Percentiles rank a stretch among this genome's conserved stretches.
phyloP scores from a whole-genome alignment of 1,284 basidiomycete genomes.

The Sanguinoderma infundibulare region DNA sequence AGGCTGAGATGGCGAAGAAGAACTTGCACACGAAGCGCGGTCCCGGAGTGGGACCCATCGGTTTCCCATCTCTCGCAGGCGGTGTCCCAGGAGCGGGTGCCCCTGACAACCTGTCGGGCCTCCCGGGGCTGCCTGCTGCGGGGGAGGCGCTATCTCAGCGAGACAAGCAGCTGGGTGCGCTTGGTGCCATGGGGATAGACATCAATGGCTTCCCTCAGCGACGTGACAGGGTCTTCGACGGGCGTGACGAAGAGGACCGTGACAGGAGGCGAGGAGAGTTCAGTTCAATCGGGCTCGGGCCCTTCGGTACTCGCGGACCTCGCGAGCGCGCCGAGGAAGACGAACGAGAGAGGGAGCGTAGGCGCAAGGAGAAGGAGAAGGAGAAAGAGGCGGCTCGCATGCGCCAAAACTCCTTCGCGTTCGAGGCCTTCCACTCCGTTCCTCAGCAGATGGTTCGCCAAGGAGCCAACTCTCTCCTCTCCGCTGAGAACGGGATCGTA shows the following conservation, averaged over 20 bases:
- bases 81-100: conserved; percentile 38
- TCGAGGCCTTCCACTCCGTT: conserved; percentile 78
- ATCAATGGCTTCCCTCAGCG: conserved; percentile 38
- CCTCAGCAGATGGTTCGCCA: conserved; percentile 46
- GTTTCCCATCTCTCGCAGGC: conserved; percentile 38
- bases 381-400: conserved; percentile 44
- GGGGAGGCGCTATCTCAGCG: conserved; percentile 44
- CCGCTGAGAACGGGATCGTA: conserved; percentile 35
- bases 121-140: conserved; percentile 39
- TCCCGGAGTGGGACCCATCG: conserved; percentile 60
- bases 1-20: conserved; percentile 99
- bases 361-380: conserved; percentile 55
- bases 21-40: conserved; percentile 95
- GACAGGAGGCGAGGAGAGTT: conserved; percentile 39
- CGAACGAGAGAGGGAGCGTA: conserved; percentile 58
- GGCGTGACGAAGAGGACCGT: conserved; percentile 48
- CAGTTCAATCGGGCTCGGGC: conserved; percentile 44
- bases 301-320: conserved; percentile 50
- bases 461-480: conserved; percentile 39
- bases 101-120: conserved; percentile 33
- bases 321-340: conserved; percentile 70
- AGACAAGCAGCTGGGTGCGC: conserved; percentile 52
- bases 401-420: conserved; percentile 52
- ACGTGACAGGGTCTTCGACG: conserved; percentile 35
- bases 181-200: conserved; percentile 53